These are phyloP conservation scores for Populus hybrid DNA, from an alignment of 441 rosid species.

Conservation along the genomic window DNA sequence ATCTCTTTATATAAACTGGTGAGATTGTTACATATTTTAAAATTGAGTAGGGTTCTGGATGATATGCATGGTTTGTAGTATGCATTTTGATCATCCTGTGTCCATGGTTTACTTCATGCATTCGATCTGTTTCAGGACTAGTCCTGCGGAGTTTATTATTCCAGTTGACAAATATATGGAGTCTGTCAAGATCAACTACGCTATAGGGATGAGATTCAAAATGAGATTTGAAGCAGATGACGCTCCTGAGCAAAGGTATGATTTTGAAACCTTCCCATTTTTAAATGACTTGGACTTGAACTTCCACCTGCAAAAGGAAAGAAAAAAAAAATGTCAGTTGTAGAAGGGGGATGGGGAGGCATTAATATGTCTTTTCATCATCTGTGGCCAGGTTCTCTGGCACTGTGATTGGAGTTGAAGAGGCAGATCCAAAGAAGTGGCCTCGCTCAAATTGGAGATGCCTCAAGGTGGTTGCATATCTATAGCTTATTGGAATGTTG, in stretches of 20 bases:
- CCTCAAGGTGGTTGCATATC: constrained; percentile 55
- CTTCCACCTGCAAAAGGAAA: not conserved
- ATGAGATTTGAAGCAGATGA: constrained; percentile 95
- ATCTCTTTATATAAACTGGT: not conserved
- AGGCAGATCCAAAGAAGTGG: constrained; percentile 61
- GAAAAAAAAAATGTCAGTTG: not conserved
- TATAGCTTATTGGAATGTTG: not conserved
- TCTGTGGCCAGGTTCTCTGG: constrained; percentile 58
- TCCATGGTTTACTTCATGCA: not conserved
- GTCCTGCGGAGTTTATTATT: constrained; percentile 86
- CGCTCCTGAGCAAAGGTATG: constrained; percentile 82
- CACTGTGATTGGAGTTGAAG: constrained; percentile 72
- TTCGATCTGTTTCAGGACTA: constrained; percentile 43
- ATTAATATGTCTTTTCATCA: not conserved
- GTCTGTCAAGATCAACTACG: constrained; percentile 53
- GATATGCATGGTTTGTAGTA: not conserved
- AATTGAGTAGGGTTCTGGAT: not conserved
- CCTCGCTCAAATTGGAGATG: constrained; percentile 73
- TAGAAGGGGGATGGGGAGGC: not conserved
- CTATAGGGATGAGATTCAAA: constrained; percentile 80
- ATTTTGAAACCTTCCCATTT: not conserved
- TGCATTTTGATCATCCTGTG: not conserved
- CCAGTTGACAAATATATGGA: constrained; percentile 72
- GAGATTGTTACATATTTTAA: not conserved
- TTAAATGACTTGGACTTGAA: not conserved